These are phyloP conservation scores for Schizochytrium sp. DNA, from an alignment of 108 stramenopile genomes.

Conservation along the genomic window DNA sequence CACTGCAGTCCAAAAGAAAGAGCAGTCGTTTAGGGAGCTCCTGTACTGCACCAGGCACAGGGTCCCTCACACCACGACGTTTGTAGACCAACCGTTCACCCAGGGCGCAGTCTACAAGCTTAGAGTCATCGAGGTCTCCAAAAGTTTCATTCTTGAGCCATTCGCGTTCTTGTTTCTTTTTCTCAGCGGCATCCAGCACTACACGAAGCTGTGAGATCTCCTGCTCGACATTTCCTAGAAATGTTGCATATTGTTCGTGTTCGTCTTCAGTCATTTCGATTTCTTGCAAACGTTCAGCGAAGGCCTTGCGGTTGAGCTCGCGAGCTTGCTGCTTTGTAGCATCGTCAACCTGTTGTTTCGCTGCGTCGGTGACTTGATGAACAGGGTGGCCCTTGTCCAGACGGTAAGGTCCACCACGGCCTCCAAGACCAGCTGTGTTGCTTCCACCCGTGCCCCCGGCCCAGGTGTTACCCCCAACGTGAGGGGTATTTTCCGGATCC, in stretches of 20 bases:
- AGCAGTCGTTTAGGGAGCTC: conserved; percentile 72
- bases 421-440: conserved; percentile 91
- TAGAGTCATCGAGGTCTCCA: conserved; percentile 89
- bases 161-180: conserved; percentile 76
- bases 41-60: background rate
- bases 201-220: conserved; percentile 72
- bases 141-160: conserved; percentile 83
- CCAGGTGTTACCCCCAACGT: conserved; percentile 87
- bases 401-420: conserved; percentile 89
- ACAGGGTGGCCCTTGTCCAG: conserved; percentile 86
- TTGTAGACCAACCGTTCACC: conserved; percentile 88
- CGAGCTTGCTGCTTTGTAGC: conserved; percentile 78
- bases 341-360: conserved; percentile 84
- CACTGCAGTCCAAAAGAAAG: conserved; percentile 84
- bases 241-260: conserved; percentile 79
- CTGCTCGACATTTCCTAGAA: conserved; percentile 75
- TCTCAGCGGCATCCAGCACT: conserved; percentile 75
- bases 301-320: conserved; percentile 81
- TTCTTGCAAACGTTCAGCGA: conserved; percentile 80
- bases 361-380: conserved; percentile 87
- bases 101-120: conserved; percentile 84
- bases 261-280: conserved; percentile 85
- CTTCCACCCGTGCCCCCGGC: conserved; percentile 89
- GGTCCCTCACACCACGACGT: conserved; percentile 78
- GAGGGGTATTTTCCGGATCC: conserved; percentile 62